phyloP scores from a whole-genome alignment of 192 early-diverging fungal genomes.

The Podila epigama region DNA sequence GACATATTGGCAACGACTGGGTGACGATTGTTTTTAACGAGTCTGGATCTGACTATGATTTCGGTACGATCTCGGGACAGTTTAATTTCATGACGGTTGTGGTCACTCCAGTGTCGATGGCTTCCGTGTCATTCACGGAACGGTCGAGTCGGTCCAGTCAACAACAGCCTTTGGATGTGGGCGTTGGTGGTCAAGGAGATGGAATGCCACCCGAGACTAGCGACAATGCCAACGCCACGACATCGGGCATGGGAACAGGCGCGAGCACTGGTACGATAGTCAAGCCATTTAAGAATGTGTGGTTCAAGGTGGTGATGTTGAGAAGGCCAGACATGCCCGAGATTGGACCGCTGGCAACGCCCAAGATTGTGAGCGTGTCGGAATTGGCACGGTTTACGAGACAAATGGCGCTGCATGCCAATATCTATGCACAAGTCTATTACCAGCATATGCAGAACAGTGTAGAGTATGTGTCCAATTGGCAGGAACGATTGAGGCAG shows the following conservation, averaged over 20 bases:
- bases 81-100: constrained; percentile 98
- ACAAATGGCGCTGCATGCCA: constrained; percentile 85
- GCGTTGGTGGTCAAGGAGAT: constrained; percentile 7
- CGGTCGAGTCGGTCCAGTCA: constrained; percentile 12
- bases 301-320: constrained; percentile 70
- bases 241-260: neutral
- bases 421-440: constrained; percentile 90
- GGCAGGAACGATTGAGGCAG: constrained; percentile 87
- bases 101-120: constrained; percentile 73
- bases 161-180: no score
- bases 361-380: constrained; percentile 83
- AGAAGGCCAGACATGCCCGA: constrained; percentile 82
- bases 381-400: constrained; percentile 84
- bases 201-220: neutral
- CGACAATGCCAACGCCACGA: neutral
- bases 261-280: neutral
- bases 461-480: constrained; percentile 86
- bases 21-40: constrained; percentile 96
- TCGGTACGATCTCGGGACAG: constrained; percentile 91
- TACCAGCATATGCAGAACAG: constrained; percentile 68
- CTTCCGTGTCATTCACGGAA: constrained; percentile 33
- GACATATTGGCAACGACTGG: constrained; percentile 98
- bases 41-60: constrained; percentile 79
- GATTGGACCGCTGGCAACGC: constrained; percentile 78
- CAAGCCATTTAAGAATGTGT: constrained; percentile 53